phyloP scores from a whole-genome alignment of 345 rosid species.

The Viola odorata region DNA sequence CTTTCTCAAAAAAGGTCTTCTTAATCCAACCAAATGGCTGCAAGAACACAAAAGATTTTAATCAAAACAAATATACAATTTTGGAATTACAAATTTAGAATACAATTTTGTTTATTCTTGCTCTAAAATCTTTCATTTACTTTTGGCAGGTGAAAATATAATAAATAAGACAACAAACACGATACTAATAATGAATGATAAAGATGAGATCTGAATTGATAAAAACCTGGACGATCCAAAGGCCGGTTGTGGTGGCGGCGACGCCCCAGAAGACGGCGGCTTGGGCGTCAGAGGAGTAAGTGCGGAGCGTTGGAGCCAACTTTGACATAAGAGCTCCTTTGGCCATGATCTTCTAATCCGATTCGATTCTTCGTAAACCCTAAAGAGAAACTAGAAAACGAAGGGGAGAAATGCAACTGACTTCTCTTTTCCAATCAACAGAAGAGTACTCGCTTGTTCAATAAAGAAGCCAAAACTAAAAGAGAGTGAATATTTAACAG shows the following conservation, averaged over 20 bases:
- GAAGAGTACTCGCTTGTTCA: too few species aligned
- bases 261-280: slow-evolving; percentile 83
- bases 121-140: too few species aligned
- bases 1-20: slow-evolving; percentile 78
- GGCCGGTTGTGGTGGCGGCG: slow-evolving; percentile 64
- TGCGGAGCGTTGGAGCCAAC: slow-evolving; percentile 43
- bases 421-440: too few species aligned
- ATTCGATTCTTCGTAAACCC: neutral
- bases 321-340: slow-evolving; percentile 38
- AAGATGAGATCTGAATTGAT: neutral
- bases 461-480: too few species aligned
- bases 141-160: too few species aligned
- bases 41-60: neutral
- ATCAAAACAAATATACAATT: too few species aligned
- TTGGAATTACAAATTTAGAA: too few species aligned
- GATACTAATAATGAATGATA: too few species aligned
- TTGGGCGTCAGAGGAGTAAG: slow-evolving; percentile 57
- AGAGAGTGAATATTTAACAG: too few species aligned
- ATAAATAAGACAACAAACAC: too few species aligned
- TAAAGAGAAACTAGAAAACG: neutral
- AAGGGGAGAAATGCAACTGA: too few species aligned
- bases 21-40: slow-evolving; percentile 94
- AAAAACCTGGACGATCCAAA: slow-evolving; percentile 71
- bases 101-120: too few species aligned
- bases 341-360: slow-evolving; percentile 32